Evolutionary conservation across 2,329 filamentous ascomycete genomes (phyloP).

Genomic region (Spiromastix sp.): DNA sequence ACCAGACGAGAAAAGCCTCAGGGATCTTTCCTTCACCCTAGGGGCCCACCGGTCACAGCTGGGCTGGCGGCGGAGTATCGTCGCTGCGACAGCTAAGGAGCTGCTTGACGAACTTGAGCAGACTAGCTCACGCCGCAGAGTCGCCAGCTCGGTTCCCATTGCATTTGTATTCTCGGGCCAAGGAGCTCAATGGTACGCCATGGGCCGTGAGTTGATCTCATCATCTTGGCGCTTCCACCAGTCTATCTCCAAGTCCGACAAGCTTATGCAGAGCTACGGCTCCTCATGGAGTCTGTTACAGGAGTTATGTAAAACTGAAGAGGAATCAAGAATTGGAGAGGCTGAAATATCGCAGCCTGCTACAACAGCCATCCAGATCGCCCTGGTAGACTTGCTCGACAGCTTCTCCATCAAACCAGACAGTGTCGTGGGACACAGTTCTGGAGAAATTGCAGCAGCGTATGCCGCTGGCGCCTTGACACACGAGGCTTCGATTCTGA

Average conservation of each 20-base stretch:
- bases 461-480: constrained; percentile 1
- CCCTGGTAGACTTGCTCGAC: constrained; percentile 2
- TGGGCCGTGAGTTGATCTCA: constrained; percentile 7
- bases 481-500: background rate
- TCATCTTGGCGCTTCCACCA: background rate
- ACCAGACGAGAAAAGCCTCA: background rate
- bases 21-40: constrained; percentile 2
- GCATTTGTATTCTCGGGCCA: constrained; percentile 12
- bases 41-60: background rate
- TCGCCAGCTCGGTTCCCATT: constrained; percentile 34
- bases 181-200: constrained; percentile 10
- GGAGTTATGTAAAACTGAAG: background rate
- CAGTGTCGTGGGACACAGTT: constrained; percentile 1
- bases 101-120: background rate
- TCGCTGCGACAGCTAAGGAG: background rate
- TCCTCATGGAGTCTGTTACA: background rate
- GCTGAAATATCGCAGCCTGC: constrained; percentile 2
- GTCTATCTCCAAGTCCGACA: background rate
- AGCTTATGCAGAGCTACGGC: constrained; percentile 3
- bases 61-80: background rate
- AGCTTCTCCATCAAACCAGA: background rate
- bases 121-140: background rate
- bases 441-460: constrained; percentile 3
- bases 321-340: background rate
- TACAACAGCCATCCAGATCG: constrained; percentile 3